Evolutionary conservation across 2,329 filamentous ascomycete genomes (phyloP), one percentile per base, ranked within the genome.

Genomic region (Fusarium sp.): DNA sequence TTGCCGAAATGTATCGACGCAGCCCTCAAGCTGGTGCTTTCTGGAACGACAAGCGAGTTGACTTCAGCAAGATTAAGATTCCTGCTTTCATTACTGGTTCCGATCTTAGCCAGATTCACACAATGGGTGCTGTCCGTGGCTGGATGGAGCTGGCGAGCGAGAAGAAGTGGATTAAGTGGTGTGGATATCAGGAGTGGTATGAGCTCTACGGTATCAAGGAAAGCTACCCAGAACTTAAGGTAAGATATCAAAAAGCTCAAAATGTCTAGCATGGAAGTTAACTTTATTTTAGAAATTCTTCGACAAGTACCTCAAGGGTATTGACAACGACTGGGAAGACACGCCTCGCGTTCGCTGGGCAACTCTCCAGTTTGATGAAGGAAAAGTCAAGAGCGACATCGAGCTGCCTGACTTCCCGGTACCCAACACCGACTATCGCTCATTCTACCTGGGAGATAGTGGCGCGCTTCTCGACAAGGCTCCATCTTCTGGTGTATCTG

Each of bases 141-240:
- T 71, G 63, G 66, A 69, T 71, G 53, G 66, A 71, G 43, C 15
- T 68, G 19, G 45, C 43, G 13, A 65, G 60, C 9, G 46, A 71
- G 7, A 68, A 71, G 14, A 70, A 70, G 10, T 71, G 69, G 69
- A 61, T 71, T 8, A 65, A 66, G 7, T 71, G 69, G 69, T 53
- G 51, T 20, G 60, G 68, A 1, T 35, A 68, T 0, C 69, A 71
- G 20, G 69, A 71, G n/a, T 71, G 69, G 69, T 71, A 62, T 19
- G 59, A 62, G 26, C 57, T 62, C 6, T 63, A 62, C 10, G 44
- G 49, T 3, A 26, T 62, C 7, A 63, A 63, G n/a, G 58, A 63
- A 13, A 62, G 59, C 10, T 62, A 62, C 5, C 59, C 10, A 1
- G 59, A 62, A 15, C 43, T 62, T 1, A 62, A 62, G 43, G 59